Base-by-base conservation (phyloP, 345 rosid genomes). In the Mangifera indica region DNA sequence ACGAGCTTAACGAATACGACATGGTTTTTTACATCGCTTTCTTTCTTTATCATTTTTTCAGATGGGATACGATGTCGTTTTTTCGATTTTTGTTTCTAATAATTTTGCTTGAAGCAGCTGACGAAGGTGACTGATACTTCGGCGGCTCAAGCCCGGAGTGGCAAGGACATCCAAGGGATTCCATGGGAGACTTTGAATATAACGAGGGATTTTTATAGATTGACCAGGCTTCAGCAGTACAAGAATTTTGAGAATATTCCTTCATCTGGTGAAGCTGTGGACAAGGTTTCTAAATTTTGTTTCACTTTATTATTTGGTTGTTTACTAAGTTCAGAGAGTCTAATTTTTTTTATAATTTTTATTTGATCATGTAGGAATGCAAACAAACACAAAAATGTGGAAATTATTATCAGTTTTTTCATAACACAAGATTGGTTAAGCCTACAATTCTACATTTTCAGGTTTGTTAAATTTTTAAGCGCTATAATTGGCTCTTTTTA, bases 91-190 rank as follows among this genome's bases (percentile, higher is more conserved):
- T 10, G 24, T 11, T 57, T 3, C 15, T 58, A 13, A 10, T 13
- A 12, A 5, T 13, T 58, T 26, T 25, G 12, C 1, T 37, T 37
- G 42, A 37, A 37, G 42, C 77, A 80, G 85, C 77, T 78, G 57
- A 80, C 80, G 20, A 85, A 60, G 72, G 74, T 82, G 20, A 81
- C 83, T 6, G 86, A 87, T 75, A 89, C 89, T 7, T 83, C 87
- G 32, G 80, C 91, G 13, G 77, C 77, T 6, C 85, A 87, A 67
- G 91, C 91, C 1, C 80, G 91, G 75, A 74, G 73, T 2, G 93
- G 91, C 5, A 85, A 85, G 52, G 93, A 89, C 76, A 85, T 89
- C 37, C 93, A 89, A 73, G 93, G 93, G 4, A 89, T 89, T 75
- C 93, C 91, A 0, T 89, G 93, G 93, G 88, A 87, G 2, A 82